These are phyloP conservation scores for Angomonas deanei DNA, from an alignment of 208 protist species.

Conservation along the genomic window DNA sequence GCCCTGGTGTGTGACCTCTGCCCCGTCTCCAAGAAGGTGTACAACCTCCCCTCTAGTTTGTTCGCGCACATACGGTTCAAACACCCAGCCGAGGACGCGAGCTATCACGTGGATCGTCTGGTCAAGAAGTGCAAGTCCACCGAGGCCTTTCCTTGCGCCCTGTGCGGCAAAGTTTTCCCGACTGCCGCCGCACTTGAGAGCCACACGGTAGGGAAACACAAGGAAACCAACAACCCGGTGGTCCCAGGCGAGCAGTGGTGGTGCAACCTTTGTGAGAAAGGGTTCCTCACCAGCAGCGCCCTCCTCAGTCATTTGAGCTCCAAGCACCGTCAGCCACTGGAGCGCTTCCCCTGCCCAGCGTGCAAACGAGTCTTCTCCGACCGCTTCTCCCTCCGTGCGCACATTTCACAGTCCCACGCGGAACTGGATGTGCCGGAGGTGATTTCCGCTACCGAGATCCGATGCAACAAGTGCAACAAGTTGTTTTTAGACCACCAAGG, in stretches of 20 bases:
- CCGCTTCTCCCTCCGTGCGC: constrained; percentile 50
- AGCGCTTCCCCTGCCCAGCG: constrained; percentile 67
- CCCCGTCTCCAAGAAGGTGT: constrained; percentile 25
- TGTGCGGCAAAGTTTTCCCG: constrained; percentile 41
- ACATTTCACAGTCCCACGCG: constrained; percentile 47
- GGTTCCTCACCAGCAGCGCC: constrained; percentile 42
- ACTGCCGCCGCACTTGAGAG: constrained; percentile 19
- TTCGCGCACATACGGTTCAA: constrained; percentile 85
- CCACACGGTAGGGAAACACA: constrained; percentile 34
- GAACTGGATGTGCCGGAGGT: constrained; percentile 36
- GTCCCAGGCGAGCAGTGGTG: constrained; percentile 62
- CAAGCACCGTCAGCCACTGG: constrained; percentile 39
- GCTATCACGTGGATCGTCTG: constrained; percentile 69
- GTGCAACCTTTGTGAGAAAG: constrained; percentile 74
- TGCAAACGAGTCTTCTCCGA: constrained; percentile 76
- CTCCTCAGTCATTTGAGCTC: constrained; percentile 47
- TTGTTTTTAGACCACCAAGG: constrained; percentile 54
- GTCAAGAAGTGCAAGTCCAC: constrained; percentile 27
- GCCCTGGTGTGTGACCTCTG: constrained; percentile 68
- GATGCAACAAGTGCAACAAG: constrained; percentile 52
- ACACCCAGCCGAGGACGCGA: constrained; percentile 68
- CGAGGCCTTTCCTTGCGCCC: constrained; percentile 28
- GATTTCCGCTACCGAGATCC: constrained; percentile 31
- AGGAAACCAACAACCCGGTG: constrained; percentile 9
- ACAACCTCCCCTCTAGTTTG: constrained; percentile 68